These are phyloP conservation scores for Eustoma russellianum DNA, from an alignment of 257 asterid species.

Conservation along the genomic window DNA sequence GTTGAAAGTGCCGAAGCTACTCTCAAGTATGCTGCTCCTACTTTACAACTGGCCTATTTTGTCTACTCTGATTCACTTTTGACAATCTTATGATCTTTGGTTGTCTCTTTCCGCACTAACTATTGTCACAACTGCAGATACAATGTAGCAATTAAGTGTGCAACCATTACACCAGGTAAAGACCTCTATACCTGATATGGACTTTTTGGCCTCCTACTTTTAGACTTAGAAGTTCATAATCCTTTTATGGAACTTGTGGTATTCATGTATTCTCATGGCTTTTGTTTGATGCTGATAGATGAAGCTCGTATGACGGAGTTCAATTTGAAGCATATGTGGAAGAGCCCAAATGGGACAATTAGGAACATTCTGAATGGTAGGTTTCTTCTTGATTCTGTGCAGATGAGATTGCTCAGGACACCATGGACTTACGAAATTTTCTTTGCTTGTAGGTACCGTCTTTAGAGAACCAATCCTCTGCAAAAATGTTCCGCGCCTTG, in stretches of 20 bases:
- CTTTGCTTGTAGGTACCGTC: slow-evolving; percentile 58
- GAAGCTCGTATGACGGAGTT: slow-evolving; percentile 86
- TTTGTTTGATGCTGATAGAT: slow-evolving; percentile 31
- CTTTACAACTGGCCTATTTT: background rate
- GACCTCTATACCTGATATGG: slow-evolving; percentile 1
- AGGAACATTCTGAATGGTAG: slow-evolving; percentile 89
- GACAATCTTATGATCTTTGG: too few species aligned
- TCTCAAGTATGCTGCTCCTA: slow-evolving; percentile 50
- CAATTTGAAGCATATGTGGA: slow-evolving; percentile 82
- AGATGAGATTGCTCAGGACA: background rate
- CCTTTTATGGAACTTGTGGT: background rate
- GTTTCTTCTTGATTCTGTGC: slow-evolving; percentile 6
- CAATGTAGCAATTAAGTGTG: slow-evolving; percentile 95
- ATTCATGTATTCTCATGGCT: background rate
- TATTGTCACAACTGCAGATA: slow-evolving; percentile 36
- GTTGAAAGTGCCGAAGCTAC: slow-evolving; percentile 97
- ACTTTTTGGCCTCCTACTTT: background rate
- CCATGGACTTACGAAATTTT: slow-evolving; percentile 5
- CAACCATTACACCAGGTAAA: slow-evolving; percentile 93
- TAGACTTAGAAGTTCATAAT: too few species aligned
- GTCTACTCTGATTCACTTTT: background rate
- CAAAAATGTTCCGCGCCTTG: slow-evolving; percentile 84
- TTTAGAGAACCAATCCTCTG: slow-evolving; percentile 92
- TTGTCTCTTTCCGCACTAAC: slow-evolving; percentile 2
- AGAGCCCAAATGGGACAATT: slow-evolving; percentile 93